Evolutionary conservation across 306 rosid species (phyloP).

Genomic region (Trifolium pratense): DNA sequence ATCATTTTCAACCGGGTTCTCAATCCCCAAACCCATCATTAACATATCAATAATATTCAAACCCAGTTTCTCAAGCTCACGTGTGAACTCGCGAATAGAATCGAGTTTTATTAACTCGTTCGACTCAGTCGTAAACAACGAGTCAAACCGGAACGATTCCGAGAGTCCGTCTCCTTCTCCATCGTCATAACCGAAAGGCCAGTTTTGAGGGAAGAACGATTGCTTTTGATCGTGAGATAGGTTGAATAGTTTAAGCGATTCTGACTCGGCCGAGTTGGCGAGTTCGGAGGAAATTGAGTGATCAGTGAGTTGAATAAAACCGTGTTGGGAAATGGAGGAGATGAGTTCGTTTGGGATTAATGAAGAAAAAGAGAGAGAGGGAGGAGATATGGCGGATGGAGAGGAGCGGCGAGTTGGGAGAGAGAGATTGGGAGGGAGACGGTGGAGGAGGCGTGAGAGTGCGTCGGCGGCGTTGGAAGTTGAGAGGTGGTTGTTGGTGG

Average conservation of each 20-base stretch:
- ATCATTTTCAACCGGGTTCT: slow-evolving; percentile 49
- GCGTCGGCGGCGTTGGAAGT: slow-evolving; percentile 64
- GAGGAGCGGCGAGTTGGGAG: slow-evolving; percentile 62
- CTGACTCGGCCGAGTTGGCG: slow-evolving; percentile 79
- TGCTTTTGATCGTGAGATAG: slow-evolving; percentile 57
- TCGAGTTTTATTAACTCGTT: slow-evolving; percentile 41
- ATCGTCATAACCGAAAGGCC: slow-evolving; percentile 78
- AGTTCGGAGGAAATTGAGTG: slow-evolving; percentile 61
- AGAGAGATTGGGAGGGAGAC: slow-evolving; percentile 80
- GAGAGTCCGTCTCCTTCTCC: slow-evolving; percentile 39
- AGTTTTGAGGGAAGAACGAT: slow-evolving; percentile 53
- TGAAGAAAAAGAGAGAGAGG: slow-evolving; percentile 56
- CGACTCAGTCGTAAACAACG: slow-evolving; percentile 49
- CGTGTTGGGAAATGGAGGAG: slow-evolving; percentile 58
- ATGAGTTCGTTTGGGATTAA: slow-evolving; percentile 39
- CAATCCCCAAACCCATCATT: slow-evolving; percentile 53
- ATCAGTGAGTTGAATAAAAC: slow-evolving; percentile 71
- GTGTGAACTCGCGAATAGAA: slow-evolving; percentile 59
- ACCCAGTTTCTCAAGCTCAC: slow-evolving; percentile 66
- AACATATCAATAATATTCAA: slow-evolving; percentile 57
- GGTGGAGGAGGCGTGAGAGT: slow-evolving; percentile 74
- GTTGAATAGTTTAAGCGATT: slow-evolving; percentile 64
- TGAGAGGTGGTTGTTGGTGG: slow-evolving; percentile 45
- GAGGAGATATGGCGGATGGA: slow-evolving; percentile 53
- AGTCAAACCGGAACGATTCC: slow-evolving; percentile 74